These are phyloP conservation scores for Suillus discolor DNA, from an alignment of 768 basidiomycete genomes.

Conservation along the genomic window DNA sequence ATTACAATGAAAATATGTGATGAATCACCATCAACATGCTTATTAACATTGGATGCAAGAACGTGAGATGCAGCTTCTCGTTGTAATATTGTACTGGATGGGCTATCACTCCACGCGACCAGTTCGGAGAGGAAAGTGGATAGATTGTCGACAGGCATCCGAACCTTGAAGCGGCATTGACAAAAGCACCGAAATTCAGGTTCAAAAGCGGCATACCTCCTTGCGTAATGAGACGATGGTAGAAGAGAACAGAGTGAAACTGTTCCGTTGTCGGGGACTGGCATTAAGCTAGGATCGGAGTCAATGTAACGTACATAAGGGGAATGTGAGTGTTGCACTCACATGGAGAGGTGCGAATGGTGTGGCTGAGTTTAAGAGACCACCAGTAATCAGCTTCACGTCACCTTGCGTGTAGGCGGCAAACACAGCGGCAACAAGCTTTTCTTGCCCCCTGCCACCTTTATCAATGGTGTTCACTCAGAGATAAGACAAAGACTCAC, in stretches of 20 bases:
- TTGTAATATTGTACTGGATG: conserved; percentile 52
- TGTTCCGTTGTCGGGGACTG: conserved; percentile 53
- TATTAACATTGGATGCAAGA: conserved; percentile 76
- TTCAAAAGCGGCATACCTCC: conserved; percentile 49
- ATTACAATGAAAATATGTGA: conserved; percentile 13
- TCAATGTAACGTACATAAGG: conserved; percentile 4
- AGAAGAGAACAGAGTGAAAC: conserved; percentile 68
- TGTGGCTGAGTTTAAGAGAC: conserved; percentile 44
- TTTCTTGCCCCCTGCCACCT: conserved; percentile 57
- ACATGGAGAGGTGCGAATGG: conserved; percentile 59
- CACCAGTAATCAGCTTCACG: conserved; percentile 53
- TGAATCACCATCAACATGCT: conserved; percentile 62
- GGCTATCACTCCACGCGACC: conserved; percentile 59
- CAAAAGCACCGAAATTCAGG: not conserved
- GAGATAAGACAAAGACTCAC: conserved; percentile 50
- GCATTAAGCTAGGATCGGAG: conserved; percentile 18
- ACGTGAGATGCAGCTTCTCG: conserved; percentile 56
- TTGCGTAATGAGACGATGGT: conserved; percentile 64
- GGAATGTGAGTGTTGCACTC: conserved; percentile 13
- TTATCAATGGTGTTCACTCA: conserved; percentile 6
- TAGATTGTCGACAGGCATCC: conserved; percentile 50
- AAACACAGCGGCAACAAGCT: conserved; percentile 47
- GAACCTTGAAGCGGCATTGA: conserved; percentile 43
- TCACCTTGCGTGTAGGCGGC: conserved; percentile 45
- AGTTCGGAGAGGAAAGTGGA: conserved; percentile 54